These are phyloP conservation scores for Clathrospora elynae DNA, from an alignment of 2,329 filamentous ascomycete species.

Conservation along the genomic window DNA sequence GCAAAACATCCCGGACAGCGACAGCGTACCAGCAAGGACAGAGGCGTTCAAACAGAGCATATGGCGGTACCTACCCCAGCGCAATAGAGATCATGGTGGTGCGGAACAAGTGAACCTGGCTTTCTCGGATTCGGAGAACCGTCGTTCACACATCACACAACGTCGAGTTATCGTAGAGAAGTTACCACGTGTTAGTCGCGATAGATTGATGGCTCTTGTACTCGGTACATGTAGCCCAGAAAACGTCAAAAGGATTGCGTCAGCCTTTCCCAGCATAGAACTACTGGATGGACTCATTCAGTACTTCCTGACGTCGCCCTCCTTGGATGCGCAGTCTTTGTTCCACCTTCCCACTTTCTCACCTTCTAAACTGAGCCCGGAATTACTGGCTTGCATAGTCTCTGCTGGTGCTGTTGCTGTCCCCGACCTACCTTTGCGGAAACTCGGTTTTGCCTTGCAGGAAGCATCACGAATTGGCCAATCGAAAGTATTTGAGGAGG, in stretches of 20 bases:
- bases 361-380: constrained; percentile 61
- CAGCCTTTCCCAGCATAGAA: constrained; percentile 66
- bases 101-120: constrained; percentile 49
- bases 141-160: constrained; percentile 41
- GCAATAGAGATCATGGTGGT: constrained; percentile 28
- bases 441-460: constrained; percentile 62
- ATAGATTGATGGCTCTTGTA: constrained; percentile 68
- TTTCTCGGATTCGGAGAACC: constrained; percentile 41
- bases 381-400: constrained; percentile 64
- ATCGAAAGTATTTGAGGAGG: constrained; percentile 53
- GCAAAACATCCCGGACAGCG: constrained; percentile 21
- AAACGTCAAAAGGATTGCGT: constrained; percentile 58
- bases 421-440: constrained; percentile 61
- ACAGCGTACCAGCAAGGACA: constrained; percentile 30
- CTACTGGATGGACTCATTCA: constrained; percentile 66
- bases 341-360: constrained; percentile 66
- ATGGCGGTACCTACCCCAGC: constrained; percentile 52
- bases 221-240: constrained; percentile 62
- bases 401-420: constrained; percentile 66
- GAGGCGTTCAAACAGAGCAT: constrained; percentile 51
- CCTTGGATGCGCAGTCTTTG: constrained; percentile 63
- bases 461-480: constrained; percentile 53
- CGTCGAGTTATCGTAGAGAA: constrained; percentile 51
- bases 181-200: constrained; percentile 52
- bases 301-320: constrained; percentile 63